Base-by-base conservation (phyloP, 1,284 basidiomycete species). In the Boletellus deceptivus region DNA sequence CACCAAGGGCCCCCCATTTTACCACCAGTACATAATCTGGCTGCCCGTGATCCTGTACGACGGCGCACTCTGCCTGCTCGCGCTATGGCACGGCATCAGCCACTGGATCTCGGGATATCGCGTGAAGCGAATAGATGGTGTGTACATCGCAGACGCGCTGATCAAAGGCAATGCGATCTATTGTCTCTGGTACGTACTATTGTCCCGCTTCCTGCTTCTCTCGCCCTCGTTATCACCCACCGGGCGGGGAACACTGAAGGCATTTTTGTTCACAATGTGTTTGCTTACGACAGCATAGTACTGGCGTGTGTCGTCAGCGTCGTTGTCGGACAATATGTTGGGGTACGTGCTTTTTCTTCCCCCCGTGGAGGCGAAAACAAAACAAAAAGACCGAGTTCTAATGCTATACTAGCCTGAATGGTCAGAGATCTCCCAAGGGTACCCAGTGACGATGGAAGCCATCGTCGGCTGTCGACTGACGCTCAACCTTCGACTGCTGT, bases 161-260 rank as follows among this genome's bases (percentile, higher is more conserved):
- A 8, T 63, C 35, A 61, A 46, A 27, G 60, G 46, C 6, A 62
- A 56, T 7, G 20, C 17, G 6, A 27, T 39, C 20, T 64, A 61
- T 35, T 64, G 60, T 40, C 5, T 59, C 31, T 59, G 55, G 60
- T 61, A 44, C 27, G 60, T 11, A n/a, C 11, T 6, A n/a, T 17
- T 36, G 16, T n/a, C 4, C 22, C 6, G 8, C n/a, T 38, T 13
- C 20, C n/a, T 3, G 9, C 29, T 29, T 29, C 29, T 10, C 29
- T 29, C 29, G 29, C 29, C 29, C 29, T 29, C 9, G 9, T 29
- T 13, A 29, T 13, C 11, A 29, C 29, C 29, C 29, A 29, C 29
- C 11, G 29, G 27, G 27, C 27, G 27, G 27, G 27, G 27, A 6
- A 27, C 27, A 29, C 11, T 29, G 29, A 29, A 20, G 18, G 18